Evolutionary conservation across 169 alveolate genomes (phyloP), one percentile per base, ranked within the genome.

Genomic region (Babesia microti): DNA sequence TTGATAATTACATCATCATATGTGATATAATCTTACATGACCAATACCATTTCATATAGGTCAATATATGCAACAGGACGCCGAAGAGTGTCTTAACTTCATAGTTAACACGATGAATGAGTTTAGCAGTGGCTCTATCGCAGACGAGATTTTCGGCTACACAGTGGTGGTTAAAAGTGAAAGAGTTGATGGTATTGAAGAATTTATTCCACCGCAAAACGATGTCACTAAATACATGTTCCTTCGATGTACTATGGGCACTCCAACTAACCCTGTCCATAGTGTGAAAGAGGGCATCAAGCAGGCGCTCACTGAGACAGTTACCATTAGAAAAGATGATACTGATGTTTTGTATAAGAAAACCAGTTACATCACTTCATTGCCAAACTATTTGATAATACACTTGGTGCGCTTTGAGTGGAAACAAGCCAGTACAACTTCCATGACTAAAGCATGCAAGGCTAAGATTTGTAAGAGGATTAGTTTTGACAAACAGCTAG

Each of bases 401-500:
- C 96, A 93, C 54, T 79, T 93, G 42, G 94, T 93, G 71, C 89
- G 98, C 40, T 93, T 93, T 66, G 95, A 81, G 75, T 91, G 97
- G 93, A 93, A 93, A 72, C 75, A 73, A 47, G 90, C 51, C 55
- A 73, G 78, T 55, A 45, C 66, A 33, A 65, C 68, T 11, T 52
- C 88, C 23, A 57, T 35, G 18, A 86, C 96, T 0, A 85, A 87
- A 32, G 96, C 96, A 1, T 91, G 87, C 14, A 91, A 89, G 32
- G 95, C 98, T 30, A 93, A 93, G 60, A 88, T 93, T 26, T 83
- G 96, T 59, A 72, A 94, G 52, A 87, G 89, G 52, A 95, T 93
- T 9, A 69, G 82, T 28, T 91, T 93, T 73, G 90, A 94, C 0
- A 89, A 84, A 59, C 83, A 72, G 22, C 71, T 93, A 29, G 98